These are phyloP conservation scores for Casuarina glauca DNA, from an alignment of 306 rosid genomes.

Conservation along the genomic window DNA sequence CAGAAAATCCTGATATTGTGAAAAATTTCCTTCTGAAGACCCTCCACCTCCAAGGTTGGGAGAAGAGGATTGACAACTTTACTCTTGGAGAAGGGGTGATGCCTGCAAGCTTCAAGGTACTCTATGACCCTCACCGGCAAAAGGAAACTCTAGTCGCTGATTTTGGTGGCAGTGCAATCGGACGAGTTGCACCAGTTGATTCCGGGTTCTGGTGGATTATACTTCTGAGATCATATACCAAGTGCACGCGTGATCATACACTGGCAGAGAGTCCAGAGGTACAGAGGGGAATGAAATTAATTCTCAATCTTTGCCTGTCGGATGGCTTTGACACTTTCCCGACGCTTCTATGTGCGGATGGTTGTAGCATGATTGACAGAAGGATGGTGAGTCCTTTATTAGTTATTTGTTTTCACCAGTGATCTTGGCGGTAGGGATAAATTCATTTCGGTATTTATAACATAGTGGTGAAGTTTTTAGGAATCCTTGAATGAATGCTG, in stretches of 20 bases:
- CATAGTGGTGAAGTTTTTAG: background rate
- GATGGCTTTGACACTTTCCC: constrained; percentile 39
- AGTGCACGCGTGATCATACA: constrained; percentile 17
- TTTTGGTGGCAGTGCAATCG: constrained; percentile 40
- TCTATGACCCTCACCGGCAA: background rate
- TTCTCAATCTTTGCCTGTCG: constrained; percentile 29
- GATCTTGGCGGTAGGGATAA: background rate
- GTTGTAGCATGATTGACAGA: constrained; percentile 34
- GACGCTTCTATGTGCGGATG: constrained; percentile 38
- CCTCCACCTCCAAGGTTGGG: constrained; percentile 34
- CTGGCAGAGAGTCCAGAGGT: constrained; percentile 22
- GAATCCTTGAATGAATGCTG: background rate
- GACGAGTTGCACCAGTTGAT: constrained; percentile 41
- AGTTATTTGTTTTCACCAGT: background rate
- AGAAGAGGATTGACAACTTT: constrained; percentile 29
- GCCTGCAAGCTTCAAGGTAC: constrained; percentile 40
- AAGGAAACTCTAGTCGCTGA: constrained; percentile 28
- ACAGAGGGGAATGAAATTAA: constrained; percentile 30
- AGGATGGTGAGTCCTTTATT: constrained; percentile 28
- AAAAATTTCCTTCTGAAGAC: constrained; percentile 36
- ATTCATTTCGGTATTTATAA: background rate
- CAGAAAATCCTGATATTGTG: constrained; percentile 22
- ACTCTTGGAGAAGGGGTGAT: constrained; percentile 34
- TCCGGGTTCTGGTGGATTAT: constrained; percentile 43
- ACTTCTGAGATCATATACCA: constrained; percentile 24